Base-by-base conservation (phyloP, 192 early-diverging fungal species). In the Umbelopsis ramanniana region DNA sequence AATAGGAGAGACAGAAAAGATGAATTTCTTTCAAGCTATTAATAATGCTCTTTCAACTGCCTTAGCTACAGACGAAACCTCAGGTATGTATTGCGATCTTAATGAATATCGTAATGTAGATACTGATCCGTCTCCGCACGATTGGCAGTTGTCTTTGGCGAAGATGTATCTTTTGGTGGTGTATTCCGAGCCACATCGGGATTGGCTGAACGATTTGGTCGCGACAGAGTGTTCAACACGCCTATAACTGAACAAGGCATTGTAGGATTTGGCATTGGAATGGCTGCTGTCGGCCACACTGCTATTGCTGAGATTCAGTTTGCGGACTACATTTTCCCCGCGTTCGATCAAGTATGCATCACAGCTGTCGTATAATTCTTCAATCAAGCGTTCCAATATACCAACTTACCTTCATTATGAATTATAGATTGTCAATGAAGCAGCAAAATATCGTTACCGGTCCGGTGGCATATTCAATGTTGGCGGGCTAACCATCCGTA, bases 271-370 rank as follows among this genome's bases (percentile, higher is more conserved):
- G 96, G 85, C 11, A 94, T 98, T 70, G 97, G 97, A 35, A 86
- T 97, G 88, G 97, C 97, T 4, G 83, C 96, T 21, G 91, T 94
- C 73, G 97, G 97, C 22, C 93, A 94, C 74, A 97, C 96, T 21
- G 95, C 97, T 50, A 94, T 98, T 76, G 97, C 97, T 29, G 97
- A 98, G 80, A 97, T 98, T 33, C 97, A 98, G 83, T 98, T 98
- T 83, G 97, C 95, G 6, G 97, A 99, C 83, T 99, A 99, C 73
- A 95, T 99, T 15, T 97, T 94, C 80, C 97, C 97, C 6, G 97
- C 96, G 10, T 99, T 97, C 76, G 97, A 99, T 82, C 97, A 98
- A 84, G 89, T 92, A 80, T 26, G 37, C 35, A 29, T 68, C n/a
- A 6, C 43, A 43, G 6, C 40, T 43, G 11, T 1, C 0, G 6